These are phyloP conservation scores for Amphirosellinia nigrospora DNA, from an alignment of 495 filamentous ascomycete genomes.

Conservation along the genomic window DNA sequence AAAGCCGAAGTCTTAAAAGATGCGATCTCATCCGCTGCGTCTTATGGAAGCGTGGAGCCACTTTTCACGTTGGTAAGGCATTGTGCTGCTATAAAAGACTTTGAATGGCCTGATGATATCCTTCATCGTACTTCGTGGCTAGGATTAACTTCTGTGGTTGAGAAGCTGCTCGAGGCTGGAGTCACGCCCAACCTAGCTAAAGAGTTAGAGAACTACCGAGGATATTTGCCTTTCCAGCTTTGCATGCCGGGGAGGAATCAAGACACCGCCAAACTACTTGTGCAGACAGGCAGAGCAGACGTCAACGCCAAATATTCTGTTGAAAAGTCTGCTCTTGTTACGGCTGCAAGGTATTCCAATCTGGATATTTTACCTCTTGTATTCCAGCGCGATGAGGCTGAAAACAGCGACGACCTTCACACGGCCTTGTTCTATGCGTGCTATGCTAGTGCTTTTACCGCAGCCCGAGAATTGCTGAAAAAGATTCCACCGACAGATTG, in stretches of 20 bases:
- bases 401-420: background rate
- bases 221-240: background rate
- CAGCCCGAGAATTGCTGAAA: background rate
- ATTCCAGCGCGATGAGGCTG: background rate
- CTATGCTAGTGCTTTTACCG: background rate
- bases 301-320: background rate
- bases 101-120: background rate
- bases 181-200: background rate
- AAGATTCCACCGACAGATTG: background rate
- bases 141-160: background rate
- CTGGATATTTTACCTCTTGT: background rate
- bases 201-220: background rate
- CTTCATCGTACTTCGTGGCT: constrained; percentile 6
- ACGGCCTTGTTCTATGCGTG: background rate
- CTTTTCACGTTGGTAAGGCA: background rate
- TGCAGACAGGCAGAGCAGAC: background rate
- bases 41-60: background rate
- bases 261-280: background rate
- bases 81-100: background rate
- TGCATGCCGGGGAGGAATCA: background rate
- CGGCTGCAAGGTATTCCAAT: background rate
- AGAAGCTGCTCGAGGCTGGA: background rate
- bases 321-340: background rate
- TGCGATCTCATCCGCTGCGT: background rate
- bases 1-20: background rate